Conservation (phyloP, 2,329 filamentous ascomycete species). For the Aspergillus thermomutatus region DNA sequence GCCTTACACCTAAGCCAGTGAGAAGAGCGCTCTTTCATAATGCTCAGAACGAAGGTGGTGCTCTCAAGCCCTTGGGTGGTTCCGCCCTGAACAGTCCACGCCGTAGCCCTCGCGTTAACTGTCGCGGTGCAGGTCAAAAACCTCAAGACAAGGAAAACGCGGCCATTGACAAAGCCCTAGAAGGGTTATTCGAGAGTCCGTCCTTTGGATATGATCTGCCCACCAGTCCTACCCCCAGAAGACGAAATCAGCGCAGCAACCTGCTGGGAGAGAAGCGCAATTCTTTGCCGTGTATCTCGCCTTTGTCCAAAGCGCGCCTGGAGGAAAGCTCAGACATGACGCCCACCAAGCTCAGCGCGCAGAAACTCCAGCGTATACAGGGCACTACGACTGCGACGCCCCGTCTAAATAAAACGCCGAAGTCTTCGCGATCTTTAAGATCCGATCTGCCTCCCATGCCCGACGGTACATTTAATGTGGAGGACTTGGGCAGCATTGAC, state of each 20-base stretch:
- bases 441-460: slow-evolving; percentile 19
- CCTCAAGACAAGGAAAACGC: slow-evolving; percentile 58
- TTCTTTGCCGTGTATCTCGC: slow-evolving; percentile 39
- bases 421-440: slow-evolving; percentile 19
- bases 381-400: slow-evolving; percentile 17
- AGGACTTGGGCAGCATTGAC: slow-evolving; percentile 30
- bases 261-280: slow-evolving; percentile 28
- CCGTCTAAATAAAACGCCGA: slow-evolving; percentile 23
- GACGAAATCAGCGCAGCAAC: slow-evolving; percentile 52
- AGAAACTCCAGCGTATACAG: slow-evolving; percentile 34
- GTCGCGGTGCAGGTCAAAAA: slow-evolving; percentile 37
- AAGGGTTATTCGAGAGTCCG: slow-evolving; percentile 64
- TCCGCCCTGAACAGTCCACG: slow-evolving; percentile 49
- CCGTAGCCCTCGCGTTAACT: slow-evolving; percentile 37
- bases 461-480: slow-evolving; percentile 22
- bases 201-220: slow-evolving; percentile 52
- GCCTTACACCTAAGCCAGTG: slow-evolving; percentile 55
- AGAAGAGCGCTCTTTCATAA: slow-evolving; percentile 44
- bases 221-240: slow-evolving; percentile 51
- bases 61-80: slow-evolving; percentile 36
- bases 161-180: slow-evolving; percentile 49
- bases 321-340: slow-evolving; percentile 18
- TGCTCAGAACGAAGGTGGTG: slow-evolving; percentile 31
- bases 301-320: slow-evolving; percentile 25
- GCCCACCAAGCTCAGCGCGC: slow-evolving; percentile 31